Evolutionary conservation across 2,329 filamentous ascomycete species (phyloP).

Genomic region (Colletotrichum gigasporum): DNA sequence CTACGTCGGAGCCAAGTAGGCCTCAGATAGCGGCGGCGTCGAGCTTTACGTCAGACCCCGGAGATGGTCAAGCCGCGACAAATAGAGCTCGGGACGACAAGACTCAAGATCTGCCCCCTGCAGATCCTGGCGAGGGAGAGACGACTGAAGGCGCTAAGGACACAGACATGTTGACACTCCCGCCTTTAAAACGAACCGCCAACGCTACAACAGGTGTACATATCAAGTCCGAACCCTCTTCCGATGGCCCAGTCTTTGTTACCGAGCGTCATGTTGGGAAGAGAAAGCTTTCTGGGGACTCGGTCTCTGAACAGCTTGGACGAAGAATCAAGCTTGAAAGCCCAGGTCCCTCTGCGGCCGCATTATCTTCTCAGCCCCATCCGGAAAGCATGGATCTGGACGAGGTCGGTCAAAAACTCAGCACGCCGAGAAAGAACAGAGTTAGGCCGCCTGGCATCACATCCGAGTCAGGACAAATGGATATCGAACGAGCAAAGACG

Average conservation of each 20-base stretch:
- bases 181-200: slow-evolving; percentile 4
- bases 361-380: slow-evolving; percentile 35
- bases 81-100: not conserved
- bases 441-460: not conserved
- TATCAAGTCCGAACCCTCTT: slow-evolving; percentile 62
- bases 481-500: not conserved
- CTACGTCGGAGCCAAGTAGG: slow-evolving; percentile 1
- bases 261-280: slow-evolving; percentile 61
- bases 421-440: slow-evolving; percentile 52
- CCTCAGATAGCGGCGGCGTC: not conserved
- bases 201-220: not conserved
- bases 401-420: slow-evolving; percentile 52
- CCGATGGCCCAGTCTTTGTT: slow-evolving; percentile 60
- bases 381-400: slow-evolving; percentile 71
- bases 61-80: not conserved
- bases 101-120: not conserved
- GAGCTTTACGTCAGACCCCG: slow-evolving; percentile 27
- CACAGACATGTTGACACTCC: slow-evolving; percentile 9
- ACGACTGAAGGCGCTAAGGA: slow-evolving; percentile 13
- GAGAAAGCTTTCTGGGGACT: slow-evolving; percentile 45
- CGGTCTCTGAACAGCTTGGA: slow-evolving; percentile 31
- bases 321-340: slow-evolving; percentile 55
- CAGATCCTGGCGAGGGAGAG: slow-evolving; percentile 2
- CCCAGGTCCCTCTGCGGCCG: slow-evolving; percentile 38
- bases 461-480: not conserved